Percentiles rank a stretch among this genome's conserved stretches.
Evolutionary conservation across 257 asterid species (phyloP).

Genomic region (Solanum virginianum): DNA sequence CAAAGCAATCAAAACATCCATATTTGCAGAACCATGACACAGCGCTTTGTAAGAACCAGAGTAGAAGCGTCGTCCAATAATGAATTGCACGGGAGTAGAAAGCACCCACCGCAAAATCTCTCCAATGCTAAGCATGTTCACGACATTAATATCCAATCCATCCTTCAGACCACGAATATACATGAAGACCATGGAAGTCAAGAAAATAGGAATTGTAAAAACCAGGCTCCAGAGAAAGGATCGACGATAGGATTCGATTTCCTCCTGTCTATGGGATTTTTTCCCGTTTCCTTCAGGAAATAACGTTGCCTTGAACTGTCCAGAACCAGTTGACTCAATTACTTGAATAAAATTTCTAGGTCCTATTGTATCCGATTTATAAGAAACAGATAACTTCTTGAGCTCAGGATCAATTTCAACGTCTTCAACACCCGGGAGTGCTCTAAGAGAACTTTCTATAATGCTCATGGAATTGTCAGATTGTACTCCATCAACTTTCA

Average conservation of each 20-base stretch:
- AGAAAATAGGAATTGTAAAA: constrained; percentile 28
- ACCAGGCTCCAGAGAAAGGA: constrained; percentile 32
- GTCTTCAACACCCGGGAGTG: constrained; percentile 21
- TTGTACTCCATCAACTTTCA: constrained; percentile 22
- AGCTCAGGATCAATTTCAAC: constrained; percentile 13
- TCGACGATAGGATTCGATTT: constrained; percentile 10
- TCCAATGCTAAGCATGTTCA: constrained; percentile 28
- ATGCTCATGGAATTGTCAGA: constrained; percentile 12
- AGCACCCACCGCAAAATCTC: constrained; percentile 23
- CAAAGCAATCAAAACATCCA: constrained; percentile 36
- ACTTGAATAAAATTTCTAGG: constrained; percentile 27
- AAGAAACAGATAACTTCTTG: constrained; percentile 15
- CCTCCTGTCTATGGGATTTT: constrained; percentile 15
- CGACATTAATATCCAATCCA: constrained; percentile 20
- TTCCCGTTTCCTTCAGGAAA: constrained; percentile 22
- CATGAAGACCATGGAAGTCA: constrained; percentile 31
- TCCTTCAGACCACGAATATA: constrained; percentile 27
- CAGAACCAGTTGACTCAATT: constrained; percentile 24
- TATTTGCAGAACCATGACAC: constrained; percentile 28
- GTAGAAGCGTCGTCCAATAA: constrained; percentile 33
- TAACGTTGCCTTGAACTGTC: constrained; percentile 20
- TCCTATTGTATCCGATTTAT: constrained; percentile 25
- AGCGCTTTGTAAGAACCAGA: constrained; percentile 27
- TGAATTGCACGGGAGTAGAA: constrained; percentile 30
- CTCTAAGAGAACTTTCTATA: constrained; percentile 17